A percentile compares a stretch with the other conserved stretches of the same genome.
Evolutionary conservation across 2,329 filamentous ascomycete genomes (phyloP).

Genomic region (Harringtonia lauricola): DNA sequence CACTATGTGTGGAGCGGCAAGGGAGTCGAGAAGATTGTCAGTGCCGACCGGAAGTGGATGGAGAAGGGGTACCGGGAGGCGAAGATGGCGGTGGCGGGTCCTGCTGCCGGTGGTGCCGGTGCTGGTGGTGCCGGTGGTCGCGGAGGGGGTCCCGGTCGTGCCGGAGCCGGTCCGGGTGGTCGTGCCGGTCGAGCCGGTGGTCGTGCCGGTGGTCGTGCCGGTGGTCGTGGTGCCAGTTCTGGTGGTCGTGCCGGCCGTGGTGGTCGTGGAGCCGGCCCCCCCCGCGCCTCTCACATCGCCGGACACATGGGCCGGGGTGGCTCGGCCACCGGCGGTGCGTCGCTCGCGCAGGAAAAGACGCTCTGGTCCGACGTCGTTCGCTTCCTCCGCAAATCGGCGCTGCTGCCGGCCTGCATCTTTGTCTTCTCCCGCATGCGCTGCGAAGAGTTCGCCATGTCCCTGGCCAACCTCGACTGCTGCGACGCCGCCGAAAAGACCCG

Average conservation of each 20-base stretch:
- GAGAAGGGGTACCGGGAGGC: constrained; percentile 86
- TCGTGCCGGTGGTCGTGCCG: constrained; percentile 39
- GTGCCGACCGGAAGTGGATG: constrained; percentile 81
- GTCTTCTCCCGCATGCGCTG: constrained; percentile 98
- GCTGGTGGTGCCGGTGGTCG: constrained; percentile 23
- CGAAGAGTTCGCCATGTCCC: constrained; percentile 90
- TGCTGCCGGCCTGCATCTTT: constrained; percentile 91
- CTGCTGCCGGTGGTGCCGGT: constrained; percentile 39
- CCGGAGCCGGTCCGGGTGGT: constrained; percentile 42
- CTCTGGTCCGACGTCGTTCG: constrained; percentile 95
- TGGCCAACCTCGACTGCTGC: constrained; percentile 92
- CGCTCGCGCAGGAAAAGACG: constrained; percentile 87
- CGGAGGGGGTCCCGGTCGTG: constrained; percentile 30
- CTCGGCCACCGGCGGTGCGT: constrained; percentile 74
- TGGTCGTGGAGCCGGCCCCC: constrained; percentile 41
- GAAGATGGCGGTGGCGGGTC: constrained; percentile 25
- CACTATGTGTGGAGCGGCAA: constrained; percentile 96
- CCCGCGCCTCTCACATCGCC: constrained; percentile 48
- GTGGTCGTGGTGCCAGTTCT: constrained; percentile 21
- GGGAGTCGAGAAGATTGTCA: constrained; percentile 87
- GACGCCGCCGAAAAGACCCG: constrained; percentile 90
- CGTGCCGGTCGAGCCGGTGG: constrained; percentile 38
- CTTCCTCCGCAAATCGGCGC: constrained; percentile 72
- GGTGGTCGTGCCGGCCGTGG: constrained; percentile 29
- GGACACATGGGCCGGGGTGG: constrained; percentile 89